Percentiles rank a stretch among this genome's conserved stretches.
Conservation (phyloP, 768 basidiomycete genomes). For the Tricholoma matsutake region DNA sequence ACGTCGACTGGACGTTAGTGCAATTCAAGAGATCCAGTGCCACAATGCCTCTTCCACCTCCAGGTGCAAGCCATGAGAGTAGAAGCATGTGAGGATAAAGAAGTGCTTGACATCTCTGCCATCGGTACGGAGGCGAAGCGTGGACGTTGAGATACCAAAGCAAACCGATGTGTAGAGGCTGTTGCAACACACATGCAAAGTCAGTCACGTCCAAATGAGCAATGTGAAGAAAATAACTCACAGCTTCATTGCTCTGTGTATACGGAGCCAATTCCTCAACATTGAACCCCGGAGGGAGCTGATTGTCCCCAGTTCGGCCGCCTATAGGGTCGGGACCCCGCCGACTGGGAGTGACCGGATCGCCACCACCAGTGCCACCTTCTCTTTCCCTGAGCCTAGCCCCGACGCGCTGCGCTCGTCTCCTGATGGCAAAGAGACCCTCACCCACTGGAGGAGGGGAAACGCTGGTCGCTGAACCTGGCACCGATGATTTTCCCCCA, state of each 20-base stretch:
- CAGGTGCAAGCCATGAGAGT: constrained; percentile 83
- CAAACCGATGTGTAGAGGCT: constrained; percentile 85
- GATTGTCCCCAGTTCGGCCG: constrained; percentile 30
- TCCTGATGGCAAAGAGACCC: constrained; percentile 51
- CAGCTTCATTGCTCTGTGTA: constrained; percentile 47
- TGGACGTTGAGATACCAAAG: constrained; percentile 95
- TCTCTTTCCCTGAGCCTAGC: constrained; percentile 33
- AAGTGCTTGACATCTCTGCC: constrained; percentile 80
- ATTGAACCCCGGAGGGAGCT: constrained; percentile 42
- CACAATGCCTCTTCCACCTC: constrained; percentile 81
- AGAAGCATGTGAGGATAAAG: constrained; percentile 82
- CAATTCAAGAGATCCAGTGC: constrained; percentile 86
- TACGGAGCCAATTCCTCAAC: constrained; percentile 44
- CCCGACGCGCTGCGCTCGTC: constrained; percentile 38
- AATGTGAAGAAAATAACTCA: constrained; percentile 25
- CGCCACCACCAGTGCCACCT: constrained; percentile 16
- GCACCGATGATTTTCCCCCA: constrained; percentile 33
- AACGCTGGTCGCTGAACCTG: constrained; percentile 34
- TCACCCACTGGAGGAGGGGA: constrained; percentile 38
- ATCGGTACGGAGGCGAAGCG: constrained; percentile 69
- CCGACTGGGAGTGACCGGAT: constrained; percentile 23
- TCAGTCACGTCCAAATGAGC: constrained; percentile 8
- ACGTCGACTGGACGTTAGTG: constrained; percentile 78
- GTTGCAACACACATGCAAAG: constrained; percentile 20
- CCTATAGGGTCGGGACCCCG: constrained; percentile 24